phyloP scores from a whole-genome alignment of 2,329 filamentous ascomycete species.

The Zalaria obscura region DNA sequence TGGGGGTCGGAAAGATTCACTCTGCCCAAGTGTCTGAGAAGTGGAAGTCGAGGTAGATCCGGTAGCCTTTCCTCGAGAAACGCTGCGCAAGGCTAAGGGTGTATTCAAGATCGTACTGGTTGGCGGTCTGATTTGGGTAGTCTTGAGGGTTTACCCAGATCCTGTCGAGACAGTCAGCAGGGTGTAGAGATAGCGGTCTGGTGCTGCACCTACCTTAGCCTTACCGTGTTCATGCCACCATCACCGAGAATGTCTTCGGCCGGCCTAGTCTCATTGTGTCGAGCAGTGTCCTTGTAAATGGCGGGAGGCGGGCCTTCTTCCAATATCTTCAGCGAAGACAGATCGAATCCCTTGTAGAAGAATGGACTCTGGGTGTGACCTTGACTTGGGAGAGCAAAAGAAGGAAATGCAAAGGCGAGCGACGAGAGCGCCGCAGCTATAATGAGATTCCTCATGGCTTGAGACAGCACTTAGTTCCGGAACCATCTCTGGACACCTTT shows the following conservation, averaged over 20 bases:
- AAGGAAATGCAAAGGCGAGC: neutral
- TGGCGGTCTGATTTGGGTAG: slow-evolving; percentile 8
- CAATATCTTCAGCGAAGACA: slow-evolving; percentile 22
- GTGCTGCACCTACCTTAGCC: slow-evolving; percentile 9
- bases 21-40: slow-evolving; percentile 21
- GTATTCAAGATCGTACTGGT: slow-evolving; percentile 16
- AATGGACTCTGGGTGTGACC: slow-evolving; percentile 5
- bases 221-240: slow-evolving; percentile 21
- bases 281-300: slow-evolving; percentile 23
- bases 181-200: no score
- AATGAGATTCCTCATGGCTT: neutral
- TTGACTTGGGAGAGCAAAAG: neutral
- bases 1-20: no score
- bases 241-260: slow-evolving; percentile 20
- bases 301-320: slow-evolving; percentile 18
- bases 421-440: neutral
- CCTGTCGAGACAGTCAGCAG: slow-evolving; percentile 1
- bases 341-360: slow-evolving; percentile 25
- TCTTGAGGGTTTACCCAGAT: slow-evolving; percentile 16
- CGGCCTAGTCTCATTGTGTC: slow-evolving; percentile 20
- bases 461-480: no score
- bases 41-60: slow-evolving; percentile 22
- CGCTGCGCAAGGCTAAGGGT: slow-evolving; percentile 19
- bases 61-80: slow-evolving; percentile 18
- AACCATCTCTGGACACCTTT: no score